Evolutionary conservation across 108 stramenopile genomes (phyloP), one percentile per base, ranked within the genome.

Genomic region (Fistulifera solaris): DNA sequence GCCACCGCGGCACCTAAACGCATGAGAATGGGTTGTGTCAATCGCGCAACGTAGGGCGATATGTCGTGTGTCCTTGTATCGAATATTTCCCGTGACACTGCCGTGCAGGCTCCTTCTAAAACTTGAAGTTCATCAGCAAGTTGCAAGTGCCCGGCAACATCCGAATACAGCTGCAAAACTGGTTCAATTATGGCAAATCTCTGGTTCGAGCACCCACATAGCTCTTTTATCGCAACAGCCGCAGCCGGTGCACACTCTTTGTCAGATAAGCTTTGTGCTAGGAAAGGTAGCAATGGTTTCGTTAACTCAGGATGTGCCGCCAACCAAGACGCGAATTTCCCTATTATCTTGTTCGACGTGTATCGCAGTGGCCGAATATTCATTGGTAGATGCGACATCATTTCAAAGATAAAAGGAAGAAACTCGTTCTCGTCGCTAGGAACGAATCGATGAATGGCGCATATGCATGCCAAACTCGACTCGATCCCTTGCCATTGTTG

Each of bases 61-160:
- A 66, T 60, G 26, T 66, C 56, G 12, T 73, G 63, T 8, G 24
- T 22, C 15, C 48, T 35, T 26, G 48, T 55, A n/a, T 73, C 72
- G 48, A 76, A 54, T 15, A 79, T 35, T 46, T 83, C 77, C 21
- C 67, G 57, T 12, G 84, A 86, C 23, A 90, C 56, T 17, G 90
- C 78, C 54, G 75, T 63, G 58, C 93, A 94, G 6, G 85, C 80
- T 0, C 95, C 95, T 65, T 95, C 93, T 11, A 96, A 63, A 23
- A 96, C 67, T 61, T 86, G 85, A 27, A 94, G 58, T 54, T 96
- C 95, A 69, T 94, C 92, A 46, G 81, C 80, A 25, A 94, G 46
- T 27, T 85, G 67, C 45, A 54, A 60, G 27, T n/a, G 1, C 48
- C 6, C 15, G 5, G 22, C 22, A 39, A 94, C 75, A 35, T 78